These are phyloP conservation scores for Hemisphaericaspora nanyangensis DNA, from an alignment of 805 yeast species.

Conservation along the genomic window DNA sequence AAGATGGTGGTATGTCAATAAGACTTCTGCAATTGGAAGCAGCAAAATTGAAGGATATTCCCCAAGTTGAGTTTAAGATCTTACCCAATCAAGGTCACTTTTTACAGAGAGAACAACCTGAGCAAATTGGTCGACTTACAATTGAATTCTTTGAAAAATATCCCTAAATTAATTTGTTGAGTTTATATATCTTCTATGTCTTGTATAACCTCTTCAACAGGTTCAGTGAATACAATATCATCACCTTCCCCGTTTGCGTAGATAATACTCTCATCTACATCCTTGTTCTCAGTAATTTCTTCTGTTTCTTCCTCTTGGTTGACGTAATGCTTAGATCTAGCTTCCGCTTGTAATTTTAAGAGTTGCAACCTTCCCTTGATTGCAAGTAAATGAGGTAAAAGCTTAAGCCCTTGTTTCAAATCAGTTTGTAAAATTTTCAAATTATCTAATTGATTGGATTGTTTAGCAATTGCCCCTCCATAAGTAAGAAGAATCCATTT, in stretches of 20 bases:
- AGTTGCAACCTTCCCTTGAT: constrained; percentile 84
- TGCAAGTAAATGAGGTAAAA: constrained; percentile 65
- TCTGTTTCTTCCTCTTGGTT: constrained; percentile 15
- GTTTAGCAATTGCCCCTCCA: constrained; percentile 58
- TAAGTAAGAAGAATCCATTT: constrained; percentile 73
- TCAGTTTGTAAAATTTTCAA: constrained; percentile 56
- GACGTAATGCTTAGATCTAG: constrained; percentile 41
- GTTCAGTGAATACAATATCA: constrained; percentile 14
- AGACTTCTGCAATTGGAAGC: constrained; percentile 23
- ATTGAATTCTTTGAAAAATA: constrained; percentile 24
- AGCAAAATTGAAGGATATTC: constrained; percentile 17
- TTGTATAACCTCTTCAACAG: constrained; percentile 21
- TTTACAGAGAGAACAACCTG: constrained; percentile 37
- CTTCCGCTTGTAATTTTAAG: constrained; percentile 67
- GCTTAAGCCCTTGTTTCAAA: constrained; percentile 51
- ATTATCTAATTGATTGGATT: constrained; percentile 49
- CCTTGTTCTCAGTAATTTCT: constrained; percentile 15
- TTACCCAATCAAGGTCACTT: constrained; percentile 34
- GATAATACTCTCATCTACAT: constrained; percentile 27
- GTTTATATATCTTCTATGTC: constrained; percentile 31
- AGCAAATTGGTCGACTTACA: constrained; percentile 19
- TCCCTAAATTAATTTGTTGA: neutral
- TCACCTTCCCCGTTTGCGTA: constrained; percentile 42
- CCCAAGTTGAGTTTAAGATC: constrained; percentile 13
- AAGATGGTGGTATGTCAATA: constrained; percentile 37